These are phyloP conservation scores for Cutaneotrichosporon sp. DNA, from an alignment of 1,284 basidiomycete genomes.

Conservation along the genomic window DNA sequence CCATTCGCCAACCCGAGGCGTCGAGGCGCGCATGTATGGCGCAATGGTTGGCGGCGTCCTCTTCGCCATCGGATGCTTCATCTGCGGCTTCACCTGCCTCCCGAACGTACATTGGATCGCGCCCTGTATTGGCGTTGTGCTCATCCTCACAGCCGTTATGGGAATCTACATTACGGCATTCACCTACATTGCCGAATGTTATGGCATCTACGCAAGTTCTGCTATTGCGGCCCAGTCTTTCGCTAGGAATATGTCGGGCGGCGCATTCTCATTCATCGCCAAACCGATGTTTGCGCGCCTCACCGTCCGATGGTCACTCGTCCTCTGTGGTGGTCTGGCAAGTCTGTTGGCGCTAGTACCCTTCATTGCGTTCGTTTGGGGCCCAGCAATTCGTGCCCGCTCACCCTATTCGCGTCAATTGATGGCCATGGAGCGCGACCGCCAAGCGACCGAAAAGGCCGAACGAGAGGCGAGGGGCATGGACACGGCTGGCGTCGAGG, in stretches of 20 bases:
- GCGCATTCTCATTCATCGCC: conserved; percentile 26
- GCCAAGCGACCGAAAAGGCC: conserved; percentile 31
- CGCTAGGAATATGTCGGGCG: conserved; percentile 32
- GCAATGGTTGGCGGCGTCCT: conserved; percentile 65
- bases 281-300: conserved; percentile 22
- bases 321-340: conserved; percentile 22
- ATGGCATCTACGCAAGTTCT: conserved; percentile 31
- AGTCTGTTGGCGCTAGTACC: conserved; percentile 39
- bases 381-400: conserved; percentile 40
- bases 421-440: conserved; percentile 44
- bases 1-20: conserved; percentile 60
- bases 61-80: conserved; percentile 65
- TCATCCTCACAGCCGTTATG: conserved; percentile 20
- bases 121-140: conserved; percentile 52
- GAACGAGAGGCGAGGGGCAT: conserved; percentile 18
- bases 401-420: conserved; percentile 41
- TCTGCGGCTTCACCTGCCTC: conserved; percentile 49
- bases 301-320: conserved; percentile 22
- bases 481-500: conserved; percentile 17
- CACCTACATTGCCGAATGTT: conserved; percentile 35
- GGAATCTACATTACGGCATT: conserved; percentile 42
- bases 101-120: conserved; percentile 40
- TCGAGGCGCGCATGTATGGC: conserved; percentile 70
- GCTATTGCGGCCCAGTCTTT: conserved; percentile 33
- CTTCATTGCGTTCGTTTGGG: conserved; percentile 44